Base-by-base conservation (phyloP, 257 asterid genomes). In the Nicotiana noctiflora region DNA sequence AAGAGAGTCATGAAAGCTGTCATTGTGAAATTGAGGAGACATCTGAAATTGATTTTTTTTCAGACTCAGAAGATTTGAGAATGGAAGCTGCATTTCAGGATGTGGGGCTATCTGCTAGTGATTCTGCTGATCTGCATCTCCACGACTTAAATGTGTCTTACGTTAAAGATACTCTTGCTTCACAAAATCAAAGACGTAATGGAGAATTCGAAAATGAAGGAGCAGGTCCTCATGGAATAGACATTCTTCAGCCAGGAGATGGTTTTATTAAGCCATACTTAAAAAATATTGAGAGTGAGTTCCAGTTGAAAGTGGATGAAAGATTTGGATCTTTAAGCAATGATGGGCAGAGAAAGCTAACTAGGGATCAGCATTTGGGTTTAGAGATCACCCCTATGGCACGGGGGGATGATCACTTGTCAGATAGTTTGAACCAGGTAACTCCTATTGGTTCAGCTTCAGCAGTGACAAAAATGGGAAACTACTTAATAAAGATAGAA, bases 31-130 rank as follows among this genome's bases (percentile, higher is more conserved):
- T 72, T 82, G 79, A 83, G 21, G 66, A 62, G 81, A 53, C 29
- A 52, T 80, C 86, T 62, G 95, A 89, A 63, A 66, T 52, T 55
- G 89, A 84, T 76, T 79, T 68, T 84, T 86, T 88, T 75, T 89
- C 93, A 76, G 92, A 89, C 84, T 85, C 90, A 82, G 97, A 92
- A 86, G 97, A 92, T 81, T 57, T 79, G 40, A 80, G 77, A 80
- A 92, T 92, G 98, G 93, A 67, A 87, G 90, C 84, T 86, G 97
- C 90, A n/a, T 90, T 83, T 83, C 86, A 88, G 60, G 95, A 93
- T 90, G 90, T 81, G 12, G 96, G 97, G 46, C 18, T 79, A 34
- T 82, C 82, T 76, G 66, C 61, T 18, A 78, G 87, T 88, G 80
- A 46, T 66, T 34, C 70, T 68, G 79, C 46, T 66, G 83, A 83